A percentile compares a stretch with the other conserved stretches of the same genome.
Evolutionary conservation across 495 filamentous ascomycete species (phyloP).

Genomic region (Neurospora hispaniola): DNA sequence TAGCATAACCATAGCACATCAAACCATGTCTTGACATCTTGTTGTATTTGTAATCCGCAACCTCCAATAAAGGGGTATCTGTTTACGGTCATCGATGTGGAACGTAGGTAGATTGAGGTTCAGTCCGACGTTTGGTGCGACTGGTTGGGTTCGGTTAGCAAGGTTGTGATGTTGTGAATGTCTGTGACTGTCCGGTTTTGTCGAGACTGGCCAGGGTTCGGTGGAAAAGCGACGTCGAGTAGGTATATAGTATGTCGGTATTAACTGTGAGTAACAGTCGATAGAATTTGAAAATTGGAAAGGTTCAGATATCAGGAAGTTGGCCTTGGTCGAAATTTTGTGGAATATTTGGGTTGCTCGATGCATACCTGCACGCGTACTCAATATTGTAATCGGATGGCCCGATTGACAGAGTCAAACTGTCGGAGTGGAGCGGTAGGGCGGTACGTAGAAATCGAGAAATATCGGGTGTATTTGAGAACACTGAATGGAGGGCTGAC

Average conservation of each 20-base stretch:
- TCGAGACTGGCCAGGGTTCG: neutral
- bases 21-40: neutral
- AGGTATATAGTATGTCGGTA: too few relatives aligned
- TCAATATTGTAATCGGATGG: neutral
- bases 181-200: neutral
- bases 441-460: neutral
- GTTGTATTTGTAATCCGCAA: neutral
- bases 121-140: neutral
- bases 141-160: neutral
- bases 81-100: neutral
- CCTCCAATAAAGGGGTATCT: neutral
- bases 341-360: neutral
- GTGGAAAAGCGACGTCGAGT: neutral
- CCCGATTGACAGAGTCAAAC: neutral
- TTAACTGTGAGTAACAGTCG: neutral
- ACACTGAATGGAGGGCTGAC: too few relatives aligned
- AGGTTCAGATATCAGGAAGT: neutral
- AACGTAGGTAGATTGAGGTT: neutral
- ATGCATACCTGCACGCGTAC: neutral
- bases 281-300: neutral
- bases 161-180: neutral
- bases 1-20: neutral
- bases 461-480: neutral
- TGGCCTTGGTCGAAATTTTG: neutral
- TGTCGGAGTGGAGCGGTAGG: neutral